Evolutionary conservation across 208 protist species (phyloP), one percentile per base, ranked within the genome.

Genomic region (Vickermania ingenoplastis): DNA sequence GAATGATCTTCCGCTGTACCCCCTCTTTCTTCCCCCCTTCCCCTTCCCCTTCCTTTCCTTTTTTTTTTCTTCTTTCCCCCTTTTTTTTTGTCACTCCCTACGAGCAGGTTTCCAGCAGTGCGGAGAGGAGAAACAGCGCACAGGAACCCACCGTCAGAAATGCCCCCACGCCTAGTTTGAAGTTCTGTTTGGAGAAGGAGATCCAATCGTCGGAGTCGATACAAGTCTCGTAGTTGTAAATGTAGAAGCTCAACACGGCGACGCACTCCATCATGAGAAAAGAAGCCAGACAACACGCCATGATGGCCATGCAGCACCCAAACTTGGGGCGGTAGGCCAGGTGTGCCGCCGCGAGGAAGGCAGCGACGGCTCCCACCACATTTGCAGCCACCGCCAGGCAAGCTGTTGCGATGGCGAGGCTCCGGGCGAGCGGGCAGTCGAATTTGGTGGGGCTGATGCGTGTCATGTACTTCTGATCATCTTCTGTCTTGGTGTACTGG

Each of bases 11-110:
- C n/a, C n/a, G n/a, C n/a, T n/a, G n/a, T n/a, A n/a, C n/a, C n/a
- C n/a, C n/a, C n/a, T n/a, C n/a, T n/a, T n/a, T n/a, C n/a, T n/a
- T n/a, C 13, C 14, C 17, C 41, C 41, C 41, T 48, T 48, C 14
- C 17, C 13, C 13, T n/a, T n/a, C 41, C 13, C 17, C 41, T 48
- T 17, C 17, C 17, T 48, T 48, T 48, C n/a, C 51, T 27, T 55
- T 55, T 55, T 55, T 55, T 7, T 11, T 55, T 5, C 21, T 14
- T 55, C 51, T 55, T 55, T 27, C 24, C 24, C 11, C 17, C 24
- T 55, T 25, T 27, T 11, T 25, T 55, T 27, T 55, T 55, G n/a
- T 55, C 21, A n/a, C 17, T 48, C 17, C 17, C n/a, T 55, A 55
- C n/a, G n/a, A 22, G n/a, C 22, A 55, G 7, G 51, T 28, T 55